Evolutionary conservation across 495 filamentous ascomycete genomes (phyloP), one percentile per base, ranked within the genome.

Genomic region (Neurospora africana): DNA sequence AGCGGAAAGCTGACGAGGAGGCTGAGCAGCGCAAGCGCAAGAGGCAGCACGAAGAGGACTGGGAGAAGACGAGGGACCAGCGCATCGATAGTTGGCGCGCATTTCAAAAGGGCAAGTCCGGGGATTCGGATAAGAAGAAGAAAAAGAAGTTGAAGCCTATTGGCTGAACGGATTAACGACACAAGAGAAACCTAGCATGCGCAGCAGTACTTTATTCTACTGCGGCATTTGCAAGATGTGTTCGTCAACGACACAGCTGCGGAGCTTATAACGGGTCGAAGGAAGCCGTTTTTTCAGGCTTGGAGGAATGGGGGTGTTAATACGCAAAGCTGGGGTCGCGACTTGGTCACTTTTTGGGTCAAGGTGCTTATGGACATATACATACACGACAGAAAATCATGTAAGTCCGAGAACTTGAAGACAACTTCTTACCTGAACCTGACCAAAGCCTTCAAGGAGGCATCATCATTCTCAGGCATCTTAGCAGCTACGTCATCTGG

Each of bases 31-130:
- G 95, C 75, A 98, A 98, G 85, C 85, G 94, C 73, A 98, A 97
- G 87, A 86, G 96, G 69, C 93, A 98, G 79, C 89, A 93, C 80
- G 93, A 98, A 77, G 87, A 92, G 81, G 91, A 91, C 44, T 99
- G 96, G 96, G 95, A 99, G 84, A 87, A 91, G 79, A 96, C 90
- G 43, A 87, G 96, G 61, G 95, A 99, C 70, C 87, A 93, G 80
- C 87, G 95, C 72, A 98, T 99, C 82, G 91, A 89, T 36, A 97
- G 91, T 79, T 99, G 95, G 95, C 89, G 96, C 38, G 90, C 94
- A 72, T 99, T 94, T 75, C 91, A 95, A 77, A 93, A 94, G 83
- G 87, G 86, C 69, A 86, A 87, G 76, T 80, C 77, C 27, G 80
- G 79, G 7, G 84, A 81, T 21, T 88, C 88, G 78, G 93, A 92